Evolutionary conservation across 2,329 filamentous ascomycete genomes (phyloP), one percentile per base, ranked within the genome.

Genomic region (Calycina herbarum): DNA sequence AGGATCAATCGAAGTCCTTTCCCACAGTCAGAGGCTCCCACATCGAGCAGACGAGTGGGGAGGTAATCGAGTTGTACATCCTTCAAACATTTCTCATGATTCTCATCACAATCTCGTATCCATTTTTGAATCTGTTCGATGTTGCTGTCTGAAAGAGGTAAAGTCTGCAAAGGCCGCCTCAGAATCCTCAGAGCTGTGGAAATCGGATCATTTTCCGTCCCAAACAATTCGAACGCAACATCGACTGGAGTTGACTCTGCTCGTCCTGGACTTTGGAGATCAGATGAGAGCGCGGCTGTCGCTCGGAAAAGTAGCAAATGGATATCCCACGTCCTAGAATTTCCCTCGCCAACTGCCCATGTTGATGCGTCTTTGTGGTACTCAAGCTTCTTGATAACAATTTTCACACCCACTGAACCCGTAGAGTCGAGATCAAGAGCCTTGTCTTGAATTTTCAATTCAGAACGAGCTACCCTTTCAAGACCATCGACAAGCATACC

Each of bases 171-270:
- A 13, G 63, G 63, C 13, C 60, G 61, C 6, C 66, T 64, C 59
- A 59, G 38, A 38, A 67, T 61, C 13, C 59, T 59, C 7, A 67
- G 51, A 11, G 40, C 62, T 20, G 35, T 62, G n/a, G 24, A 20
- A 11, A 64, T 24, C 10, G 45, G 29, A 45, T 64, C 61, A 35
- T 61, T 27, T 54, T 67, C 63, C 13, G 33, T 57, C 7, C 56
- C 63, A 62, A 66, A 67, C 38, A 67, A 11, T 57, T 67, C 66
- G 61, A 67, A 67, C 15, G 56, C 42, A 2, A 67, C 24, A 35
- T 66, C 59, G 17, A 61, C 20, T 35, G 31, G 17, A 8, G 38
- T 40, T 54, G 10, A 17, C 27, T 35, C 10, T n/a, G 13, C 17
- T 27, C 17, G 38, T 45, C 10, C 27, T 1, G 4, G 7, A 15